Evolutionary conservation across 2,329 filamentous ascomycete species (phyloP), one percentile per base, ranked within the genome.

Genomic region (Colletotrichum orchidophilum): DNA sequence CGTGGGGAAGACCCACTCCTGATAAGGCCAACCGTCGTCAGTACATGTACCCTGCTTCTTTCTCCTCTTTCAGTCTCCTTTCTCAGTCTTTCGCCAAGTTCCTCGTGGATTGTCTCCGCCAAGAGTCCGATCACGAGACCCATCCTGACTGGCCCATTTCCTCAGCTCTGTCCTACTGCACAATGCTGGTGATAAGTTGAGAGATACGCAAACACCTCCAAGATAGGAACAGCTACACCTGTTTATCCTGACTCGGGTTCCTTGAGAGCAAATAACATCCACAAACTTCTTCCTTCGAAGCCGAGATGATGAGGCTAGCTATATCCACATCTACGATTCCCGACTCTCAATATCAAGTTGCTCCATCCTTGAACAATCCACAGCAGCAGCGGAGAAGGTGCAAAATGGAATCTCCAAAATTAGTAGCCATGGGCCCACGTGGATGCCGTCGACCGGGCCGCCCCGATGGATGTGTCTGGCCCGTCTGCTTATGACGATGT

Each of bases 361-460:
- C 12, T 39, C 1, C 13, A 39, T 15, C 35, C 35, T 15, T 39
- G 35, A 7, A n/a, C n/a, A n/a, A n/a, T n/a, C n/a, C n/a, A n/a
- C n/a, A n/a, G n/a, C n/a, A n/a, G n/a, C n/a, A n/a, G n/a, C n/a
- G n/a, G n/a, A n/a, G n/a, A n/a, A n/a, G n/a, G n/a, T n/a, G n/a
- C n/a, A n/a, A n/a, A n/a, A n/a, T n/a, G n/a, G 33, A 24, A 18
- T 39, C n/a, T 2, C 11, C 18, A 5, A n/a, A 12, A 11, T 5
- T 12, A 6, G 3, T 15, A 3, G 55, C 7, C 3, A 8, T 18
- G 18, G 29, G 42, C 46, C 50, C 61, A 54, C 61, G 42, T 31
- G 33, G 18, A 21, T 13, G 5, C 58, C 35, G 26, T 21, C 58
- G 21, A 35, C 21, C 64, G 64, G 57, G 64, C 64, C 58, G 58